Evolutionary conservation across 2,329 filamentous ascomycete species (phyloP).

Genomic region (Aspergillus fijiensis): DNA sequence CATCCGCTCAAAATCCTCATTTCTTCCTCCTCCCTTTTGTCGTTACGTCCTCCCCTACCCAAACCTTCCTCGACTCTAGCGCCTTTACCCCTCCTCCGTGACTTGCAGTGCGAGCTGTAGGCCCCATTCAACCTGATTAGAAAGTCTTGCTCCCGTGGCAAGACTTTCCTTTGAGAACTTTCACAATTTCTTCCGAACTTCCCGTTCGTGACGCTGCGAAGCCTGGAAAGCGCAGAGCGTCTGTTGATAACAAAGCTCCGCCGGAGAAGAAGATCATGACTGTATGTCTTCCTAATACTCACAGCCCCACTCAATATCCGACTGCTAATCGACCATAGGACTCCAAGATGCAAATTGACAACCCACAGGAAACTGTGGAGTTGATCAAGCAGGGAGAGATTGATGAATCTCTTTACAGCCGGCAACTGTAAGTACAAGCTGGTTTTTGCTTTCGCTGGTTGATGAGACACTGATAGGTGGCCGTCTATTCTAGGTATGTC

Average conservation of each 20-base stretch:
- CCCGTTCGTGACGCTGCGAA: constrained; percentile 47
- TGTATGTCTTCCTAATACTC: constrained; percentile 33
- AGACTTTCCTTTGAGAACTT: constrained; percentile 40
- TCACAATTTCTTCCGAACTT: constrained; percentile 46
- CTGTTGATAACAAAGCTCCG: constrained; percentile 47
- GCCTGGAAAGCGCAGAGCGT: constrained; percentile 55
- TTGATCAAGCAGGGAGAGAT: constrained; percentile 65
- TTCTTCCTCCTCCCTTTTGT: not conserved
- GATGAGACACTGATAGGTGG: not conserved
- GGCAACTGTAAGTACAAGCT: constrained; percentile 53
- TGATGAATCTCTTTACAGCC: constrained; percentile 66
- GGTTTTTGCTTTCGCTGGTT: constrained; percentile 2
- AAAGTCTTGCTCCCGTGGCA: constrained; percentile 45
- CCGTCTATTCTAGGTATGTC: constrained; percentile 52
- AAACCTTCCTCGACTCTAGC: constrained; percentile 17
- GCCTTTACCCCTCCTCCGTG: constrained; percentile 22
- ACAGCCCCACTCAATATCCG: not conserved
- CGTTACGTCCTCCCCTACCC: not conserved
- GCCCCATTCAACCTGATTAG: constrained; percentile 25
- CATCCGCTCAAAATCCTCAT: constrained; percentile 1
- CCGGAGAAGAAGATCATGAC: constrained; percentile 56
- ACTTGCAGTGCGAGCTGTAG: constrained; percentile 30
- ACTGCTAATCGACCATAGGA: constrained; percentile 39
- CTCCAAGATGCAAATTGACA: constrained; percentile 62
- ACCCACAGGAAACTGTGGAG: constrained; percentile 57